A percentile compares a stretch with the other conserved stretches of the same genome.
Conservation (phyloP, 768 basidiomycete genomes). For the Rhodotorula diobovata region DNA sequence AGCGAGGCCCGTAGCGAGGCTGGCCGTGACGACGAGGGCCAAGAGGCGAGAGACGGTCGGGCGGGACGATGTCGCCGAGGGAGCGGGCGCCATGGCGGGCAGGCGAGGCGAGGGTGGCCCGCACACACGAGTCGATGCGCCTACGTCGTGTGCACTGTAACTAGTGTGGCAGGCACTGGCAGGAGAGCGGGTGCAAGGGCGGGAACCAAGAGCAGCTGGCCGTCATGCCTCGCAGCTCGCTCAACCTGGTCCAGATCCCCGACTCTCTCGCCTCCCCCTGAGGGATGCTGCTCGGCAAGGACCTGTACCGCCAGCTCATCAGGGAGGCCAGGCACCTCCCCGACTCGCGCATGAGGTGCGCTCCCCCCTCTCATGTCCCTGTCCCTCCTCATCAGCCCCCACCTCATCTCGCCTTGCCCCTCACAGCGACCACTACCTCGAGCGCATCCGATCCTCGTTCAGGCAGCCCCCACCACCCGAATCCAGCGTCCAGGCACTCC, state of each 20-base stretch:
- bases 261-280: too few relatives aligned
- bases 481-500: not conserved
- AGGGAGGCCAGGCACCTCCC: slow-evolving; percentile 17
- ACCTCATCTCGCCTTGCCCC: not conserved
- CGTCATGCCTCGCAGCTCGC: not conserved
- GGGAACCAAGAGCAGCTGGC: too few relatives aligned
- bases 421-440: slow-evolving; percentile 16
- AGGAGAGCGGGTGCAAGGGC: not conserved
- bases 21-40: not conserved
- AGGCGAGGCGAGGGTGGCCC: not conserved
- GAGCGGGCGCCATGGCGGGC: not conserved
- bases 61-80: not conserved
- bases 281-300: slow-evolving; percentile 17
- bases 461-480: not conserved
- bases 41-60: not conserved
- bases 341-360: not conserved
- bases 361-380: not conserved
- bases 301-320: slow-evolving; percentile 22
- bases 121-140: too few relatives aligned
- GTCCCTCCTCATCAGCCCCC: not conserved
- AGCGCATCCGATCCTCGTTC: not conserved
- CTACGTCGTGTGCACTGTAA: too few relatives aligned
- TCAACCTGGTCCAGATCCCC: not conserved
- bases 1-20: slow-evolving; percentile 20
- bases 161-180: too few relatives aligned